Evolutionary conservation across 257 asterid genomes (phyloP).

Genomic region (Pogostemon cablin): DNA sequence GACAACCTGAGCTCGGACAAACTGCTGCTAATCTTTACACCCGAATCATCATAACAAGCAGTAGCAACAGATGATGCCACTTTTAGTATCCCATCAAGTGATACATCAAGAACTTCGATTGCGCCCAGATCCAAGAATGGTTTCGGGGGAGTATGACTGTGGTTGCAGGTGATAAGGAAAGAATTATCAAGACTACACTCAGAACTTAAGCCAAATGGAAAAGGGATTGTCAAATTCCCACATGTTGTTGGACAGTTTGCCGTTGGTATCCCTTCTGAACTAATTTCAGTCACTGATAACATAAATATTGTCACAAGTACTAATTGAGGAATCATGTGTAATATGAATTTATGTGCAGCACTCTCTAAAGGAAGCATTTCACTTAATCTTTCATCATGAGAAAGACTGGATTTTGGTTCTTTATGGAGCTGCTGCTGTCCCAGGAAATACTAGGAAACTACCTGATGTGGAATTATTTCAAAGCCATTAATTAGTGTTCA

Average conservation of each 20-base stretch:
- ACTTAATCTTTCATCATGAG: no score
- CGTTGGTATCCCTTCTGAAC: background rate
- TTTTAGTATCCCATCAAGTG: constrained; percentile 30
- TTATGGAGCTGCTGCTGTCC: background rate
- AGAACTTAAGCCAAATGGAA: constrained; percentile 29
- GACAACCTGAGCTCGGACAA: constrained; percentile 1
- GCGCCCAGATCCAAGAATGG: constrained; percentile 29
- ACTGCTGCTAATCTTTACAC: background rate
- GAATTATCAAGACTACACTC: constrained; percentile 27
- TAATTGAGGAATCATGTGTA: constrained; percentile 28
- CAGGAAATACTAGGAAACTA: no score
- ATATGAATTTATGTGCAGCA: background rate
- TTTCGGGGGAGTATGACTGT: constrained; percentile 33
- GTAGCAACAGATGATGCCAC: constrained; percentile 30
- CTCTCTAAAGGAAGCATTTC: no score
- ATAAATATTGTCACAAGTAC: constrained; percentile 2
- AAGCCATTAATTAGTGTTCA: background rate
- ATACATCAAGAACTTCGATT: constrained; percentile 28
- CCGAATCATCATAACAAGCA: constrained; percentile 28
- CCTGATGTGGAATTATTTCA: background rate
- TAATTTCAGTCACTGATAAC: background rate
- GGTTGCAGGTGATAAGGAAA: constrained; percentile 38
- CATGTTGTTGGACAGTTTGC: constrained; percentile 23
- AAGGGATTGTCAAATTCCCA: constrained; percentile 34
- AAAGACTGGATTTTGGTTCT: no score